Base-by-base conservation (phyloP, 2,329 filamentous ascomycete genomes). In the Fusarium irregulare region DNA sequence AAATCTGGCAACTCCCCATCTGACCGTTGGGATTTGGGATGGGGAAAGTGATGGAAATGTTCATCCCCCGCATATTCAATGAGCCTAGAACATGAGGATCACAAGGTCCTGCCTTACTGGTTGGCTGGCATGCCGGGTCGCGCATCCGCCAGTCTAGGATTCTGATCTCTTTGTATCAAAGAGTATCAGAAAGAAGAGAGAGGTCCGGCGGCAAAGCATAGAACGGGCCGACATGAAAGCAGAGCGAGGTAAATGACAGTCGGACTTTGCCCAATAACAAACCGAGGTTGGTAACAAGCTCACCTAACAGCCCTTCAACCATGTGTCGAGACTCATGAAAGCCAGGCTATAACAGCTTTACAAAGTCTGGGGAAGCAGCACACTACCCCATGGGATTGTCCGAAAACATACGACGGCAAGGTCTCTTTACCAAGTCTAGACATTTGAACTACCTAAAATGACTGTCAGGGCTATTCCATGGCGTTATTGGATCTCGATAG, bases 91-190 rank as follows among this genome's bases (percentile, higher is more conserved):
- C 46, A 46, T 34, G 49, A 32, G 18, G 49, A 40, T 21, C 44
- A 58, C 47, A 41, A 37, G 37, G 34, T 25, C 25, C 59, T 60
- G 50, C 53, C 60, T 50, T 61, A 47, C 37, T 59, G 59, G 59
- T 47, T 50, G 64, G 53, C 28, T 60, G 59, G 59, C 48, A 56
- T 72, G 32, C 53, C 62, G 62, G 66, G 45, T 72, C 54, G 44
- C 50, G 50, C 51, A 73, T 34, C 70, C 68, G 65, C 44, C 46
- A 53, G 49, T 51, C 48, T 63, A 62, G 67, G 64, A 73, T 55
- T 55, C 60, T 60, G 25, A 51, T 50, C 37, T 46, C 18, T 40
- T 27, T 40, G 30, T 53, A 47, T 45, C 20, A 44, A 41, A 54
- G 27, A 63, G n/a, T 21, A 64, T 42, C 40, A 57, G 20, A 16